phyloP scores from a whole-genome alignment of 1,139 yeast genomes.

The Suhomyces atakaporum region DNA sequence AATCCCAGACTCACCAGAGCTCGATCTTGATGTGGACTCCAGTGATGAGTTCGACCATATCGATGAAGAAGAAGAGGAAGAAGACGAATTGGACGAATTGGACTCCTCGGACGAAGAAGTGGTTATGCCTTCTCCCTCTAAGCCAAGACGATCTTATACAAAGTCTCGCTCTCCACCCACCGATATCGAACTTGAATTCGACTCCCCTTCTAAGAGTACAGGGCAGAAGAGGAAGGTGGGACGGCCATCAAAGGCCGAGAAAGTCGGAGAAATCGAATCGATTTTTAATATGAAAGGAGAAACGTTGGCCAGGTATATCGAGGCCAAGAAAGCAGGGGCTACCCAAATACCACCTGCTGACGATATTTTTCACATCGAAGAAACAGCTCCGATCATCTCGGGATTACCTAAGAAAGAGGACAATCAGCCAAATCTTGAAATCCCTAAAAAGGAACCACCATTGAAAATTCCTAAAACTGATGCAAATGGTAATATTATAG shows the following conservation, averaged over 20 bases:
- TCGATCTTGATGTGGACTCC: neutral
- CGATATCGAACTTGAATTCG: neutral
- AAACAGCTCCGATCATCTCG: constrained; percentile 28
- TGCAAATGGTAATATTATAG: constrained; percentile 32
- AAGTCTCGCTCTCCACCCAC: neutral
- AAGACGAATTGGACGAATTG: constrained; percentile 6
- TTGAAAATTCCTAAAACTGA: constrained; percentile 41
- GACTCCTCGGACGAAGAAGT: constrained; percentile 10
- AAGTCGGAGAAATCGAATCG: constrained; percentile 37
- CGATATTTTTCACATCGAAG: too few relatives aligned
- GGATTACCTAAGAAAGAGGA: constrained; percentile 25
- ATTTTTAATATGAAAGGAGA: constrained; percentile 39
- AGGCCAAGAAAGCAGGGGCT: too few relatives aligned
- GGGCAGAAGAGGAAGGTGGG: constrained; percentile 26
- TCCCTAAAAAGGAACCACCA: constrained; percentile 27
- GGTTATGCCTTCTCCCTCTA: constrained; percentile 4
- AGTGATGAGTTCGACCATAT: constrained; percentile 1
- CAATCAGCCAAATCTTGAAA: constrained; percentile 7
- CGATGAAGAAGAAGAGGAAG: constrained; percentile 4
- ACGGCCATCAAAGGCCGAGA: constrained; percentile 38
- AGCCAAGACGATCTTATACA: neutral
- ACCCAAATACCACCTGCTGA: too few relatives aligned
- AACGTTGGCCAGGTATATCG: constrained; percentile 23
- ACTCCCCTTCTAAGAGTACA: constrained; percentile 1
- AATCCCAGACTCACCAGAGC: too few relatives aligned